A percentile compares a stretch with the other conserved stretches of the same genome.
Conservation (phyloP, 768 basidiomycete genomes). For the Fistulinella prunicolor region DNA sequence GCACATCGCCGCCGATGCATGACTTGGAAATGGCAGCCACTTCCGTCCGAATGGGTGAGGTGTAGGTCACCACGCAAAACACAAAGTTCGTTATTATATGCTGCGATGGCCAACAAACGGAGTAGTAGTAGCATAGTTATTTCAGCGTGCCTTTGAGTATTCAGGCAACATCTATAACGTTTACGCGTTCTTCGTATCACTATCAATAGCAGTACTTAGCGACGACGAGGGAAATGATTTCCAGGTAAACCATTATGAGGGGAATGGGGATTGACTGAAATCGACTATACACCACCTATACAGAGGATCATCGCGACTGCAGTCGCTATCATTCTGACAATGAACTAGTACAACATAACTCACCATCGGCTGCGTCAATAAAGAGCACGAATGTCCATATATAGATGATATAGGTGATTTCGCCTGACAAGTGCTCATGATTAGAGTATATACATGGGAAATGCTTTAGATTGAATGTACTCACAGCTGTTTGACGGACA, state of each 20-base stretch:
- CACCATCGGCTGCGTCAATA: background rate
- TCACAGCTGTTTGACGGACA: background rate
- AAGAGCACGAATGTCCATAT: background rate
- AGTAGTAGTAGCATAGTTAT: too few relatives aligned
- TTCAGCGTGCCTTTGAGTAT: background rate
- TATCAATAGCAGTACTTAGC: background rate
- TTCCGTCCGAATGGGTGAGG: constrained; percentile 1
- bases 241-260: background rate
- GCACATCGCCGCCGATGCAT: too few relatives aligned
- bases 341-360: background rate
- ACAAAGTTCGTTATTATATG: background rate
- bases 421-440: background rate
- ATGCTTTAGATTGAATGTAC: background rate
- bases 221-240: background rate
- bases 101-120: background rate
- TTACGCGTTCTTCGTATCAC: background rate
- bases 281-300: background rate
- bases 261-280: background rate
- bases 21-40: too few relatives aligned
- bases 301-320: background rate
- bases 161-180: background rate
- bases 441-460: too few relatives aligned
- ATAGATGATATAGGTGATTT: background rate
- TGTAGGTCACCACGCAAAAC: background rate
- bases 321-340: too few relatives aligned